Conservation (phyloP, 2,329 filamentous ascomycete species). For the Xylariales sp. region DNA sequence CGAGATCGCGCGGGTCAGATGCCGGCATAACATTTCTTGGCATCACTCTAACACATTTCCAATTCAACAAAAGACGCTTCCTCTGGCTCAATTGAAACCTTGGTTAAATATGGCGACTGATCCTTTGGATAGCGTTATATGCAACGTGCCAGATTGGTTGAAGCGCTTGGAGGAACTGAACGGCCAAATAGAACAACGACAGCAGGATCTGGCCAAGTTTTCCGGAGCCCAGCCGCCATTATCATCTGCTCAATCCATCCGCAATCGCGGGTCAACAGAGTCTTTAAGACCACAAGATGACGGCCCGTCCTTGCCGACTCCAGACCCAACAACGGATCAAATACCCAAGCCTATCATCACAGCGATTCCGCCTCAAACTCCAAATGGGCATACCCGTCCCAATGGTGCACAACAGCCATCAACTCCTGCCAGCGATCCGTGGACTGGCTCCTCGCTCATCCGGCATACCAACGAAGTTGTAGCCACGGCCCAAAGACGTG, state of each 20-base stretch:
- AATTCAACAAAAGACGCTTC: slow-evolving; percentile 9
- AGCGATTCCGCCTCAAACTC: slow-evolving; percentile 32
- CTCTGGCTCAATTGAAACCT: slow-evolving; percentile 22
- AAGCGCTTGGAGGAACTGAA: slow-evolving; percentile 69
- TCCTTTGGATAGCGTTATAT: slow-evolving; percentile 64
- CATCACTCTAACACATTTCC: slow-evolving; percentile 13
- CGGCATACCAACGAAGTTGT: slow-evolving; percentile 59
- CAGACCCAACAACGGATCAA: slow-evolving; percentile 34
- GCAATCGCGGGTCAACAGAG: slow-evolving; percentile 65
- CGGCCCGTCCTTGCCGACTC: slow-evolving; percentile 43
- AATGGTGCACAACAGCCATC: slow-evolving; percentile 43
- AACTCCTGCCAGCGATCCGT: slow-evolving; percentile 52
- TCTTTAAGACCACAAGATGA: slow-evolving; percentile 64
- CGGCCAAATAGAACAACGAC: slow-evolving; percentile 70
- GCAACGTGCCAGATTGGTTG: slow-evolving; percentile 70
- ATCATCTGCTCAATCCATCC: slow-evolving; percentile 57
- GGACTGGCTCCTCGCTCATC: slow-evolving; percentile 52
- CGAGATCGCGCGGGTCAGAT: slow-evolving; percentile 16
- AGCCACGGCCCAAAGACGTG: slow-evolving; percentile 58
- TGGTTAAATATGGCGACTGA: slow-evolving; percentile 60
- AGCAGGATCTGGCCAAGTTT: slow-evolving; percentile 68
- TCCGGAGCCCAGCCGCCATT: slow-evolving; percentile 49
- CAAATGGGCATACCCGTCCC: slow-evolving; percentile 40
- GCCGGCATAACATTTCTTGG: slow-evolving; percentile 28
- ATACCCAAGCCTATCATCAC: slow-evolving; percentile 26